Evolutionary conservation across 305 asterid species (phyloP), one percentile per base, ranked within the genome.

Genomic region (Striga hermonthica): DNA sequence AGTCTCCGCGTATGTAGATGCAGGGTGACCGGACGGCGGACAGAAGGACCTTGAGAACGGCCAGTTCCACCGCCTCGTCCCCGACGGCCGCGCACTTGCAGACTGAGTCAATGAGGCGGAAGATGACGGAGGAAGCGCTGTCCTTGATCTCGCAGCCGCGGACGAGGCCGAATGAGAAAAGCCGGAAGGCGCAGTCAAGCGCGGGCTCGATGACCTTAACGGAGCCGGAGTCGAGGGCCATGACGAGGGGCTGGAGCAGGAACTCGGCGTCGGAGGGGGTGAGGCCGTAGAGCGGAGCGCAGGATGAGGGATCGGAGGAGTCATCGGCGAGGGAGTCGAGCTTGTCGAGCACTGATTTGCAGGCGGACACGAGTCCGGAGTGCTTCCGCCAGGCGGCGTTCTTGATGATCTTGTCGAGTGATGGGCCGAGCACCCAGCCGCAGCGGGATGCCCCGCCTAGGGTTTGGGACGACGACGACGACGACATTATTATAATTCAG

Each of bases 331-430:
- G 71, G 40, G 90, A 67, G 50, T 90, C 84, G 75, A 93, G 96
- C 85, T 84, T 93, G 85, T 93, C 97, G 63, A 90, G 86, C 11
- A 81, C 96, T 9, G 97, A 90, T 79, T 90, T 93, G 66, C 87
- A 84, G 75, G 90, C 78, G 47, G 99, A 72, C 35, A 90, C 99
- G 59, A 93, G 93, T 60, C 86, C 88, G 40, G 97, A 81, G 80
- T 93, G 99, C 56, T 93, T 93, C 72, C 99, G 73, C 99, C 99
- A 93, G 10, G 99, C 88, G 9, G 83, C 99, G 71, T 93, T 93
- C 86, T 93, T 93, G 69, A 93, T 82, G 72, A 93, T 90, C 90
- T 93, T 93, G 83, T 93, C 99, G 39, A 93, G 82, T 13, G 95
- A 81, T n/a, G 97, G 96, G 66, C 99, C 99, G 57, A 93, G 84